Conservation (phyloP, 2,329 filamentous ascomycete species). For the Neonectria magnoliae region DNA sequence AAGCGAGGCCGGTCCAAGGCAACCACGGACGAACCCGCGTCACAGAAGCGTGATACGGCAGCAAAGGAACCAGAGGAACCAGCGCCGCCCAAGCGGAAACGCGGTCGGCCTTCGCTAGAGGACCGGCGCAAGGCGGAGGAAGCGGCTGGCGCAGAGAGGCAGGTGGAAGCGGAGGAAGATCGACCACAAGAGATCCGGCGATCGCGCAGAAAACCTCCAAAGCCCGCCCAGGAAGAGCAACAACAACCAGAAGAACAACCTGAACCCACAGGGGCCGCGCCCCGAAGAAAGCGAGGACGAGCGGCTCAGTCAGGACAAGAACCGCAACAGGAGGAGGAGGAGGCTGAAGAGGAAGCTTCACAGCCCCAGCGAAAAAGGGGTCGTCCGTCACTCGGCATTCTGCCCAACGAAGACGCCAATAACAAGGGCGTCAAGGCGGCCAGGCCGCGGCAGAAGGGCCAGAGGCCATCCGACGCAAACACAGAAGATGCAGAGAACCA, state of each 20-base stretch:
- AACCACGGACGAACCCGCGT: constrained; percentile 9
- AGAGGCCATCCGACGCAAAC: constrained; percentile 3
- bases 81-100: constrained; percentile 48
- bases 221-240: constrained; percentile 19
- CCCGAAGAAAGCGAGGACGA: constrained; percentile 30
- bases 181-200: constrained; percentile 19
- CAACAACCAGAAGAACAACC: constrained; percentile 10
- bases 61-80: constrained; percentile 23
- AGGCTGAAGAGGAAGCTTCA: not conserved
- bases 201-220: constrained; percentile 29
- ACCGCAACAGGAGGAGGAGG: constrained; percentile 20
- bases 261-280: constrained; percentile 10
- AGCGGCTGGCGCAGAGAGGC: constrained; percentile 26
- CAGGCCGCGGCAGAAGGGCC: constrained; percentile 29
- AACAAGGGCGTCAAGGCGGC: constrained; percentile 30
- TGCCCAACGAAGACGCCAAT: constrained; percentile 20
- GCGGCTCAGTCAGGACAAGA: constrained; percentile 2
- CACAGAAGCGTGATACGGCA: constrained; percentile 44
- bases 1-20: constrained; percentile 33
- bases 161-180: constrained; percentile 21
- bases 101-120: constrained; percentile 47
- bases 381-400: constrained; percentile 33
- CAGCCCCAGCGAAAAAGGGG: constrained; percentile 25
- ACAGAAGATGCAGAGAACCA: constrained; percentile 21
- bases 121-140: constrained; percentile 28